A percentile compares a stretch with the other conserved stretches of the same genome.
Evolutionary conservation across 441 rosid species (phyloP).

Genomic region (Syzygium malaccense): DNA sequence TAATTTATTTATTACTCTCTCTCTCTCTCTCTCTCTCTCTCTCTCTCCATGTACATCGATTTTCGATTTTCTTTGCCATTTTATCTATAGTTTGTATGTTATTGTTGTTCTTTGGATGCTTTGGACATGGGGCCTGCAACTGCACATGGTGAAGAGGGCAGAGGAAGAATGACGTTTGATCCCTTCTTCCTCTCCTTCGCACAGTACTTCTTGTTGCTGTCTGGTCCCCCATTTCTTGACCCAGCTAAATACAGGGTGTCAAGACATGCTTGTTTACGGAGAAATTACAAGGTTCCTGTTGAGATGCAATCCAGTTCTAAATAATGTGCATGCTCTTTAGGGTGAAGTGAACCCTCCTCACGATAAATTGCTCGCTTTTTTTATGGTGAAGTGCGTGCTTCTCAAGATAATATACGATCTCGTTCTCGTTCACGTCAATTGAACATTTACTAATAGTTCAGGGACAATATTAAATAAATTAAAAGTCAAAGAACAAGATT

Average conservation of each 20-base stretch:
- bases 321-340: neutral
- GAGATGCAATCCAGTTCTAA: neutral
- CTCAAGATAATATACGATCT: too few species aligned
- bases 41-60: too few species aligned
- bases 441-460: too few species aligned
- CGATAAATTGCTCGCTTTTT: too few species aligned
- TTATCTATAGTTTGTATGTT: too few species aligned
- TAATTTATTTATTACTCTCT: too few species aligned
- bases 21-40: too few species aligned
- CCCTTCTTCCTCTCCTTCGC: neutral
- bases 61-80: neutral
- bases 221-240: neutral
- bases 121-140: neutral
- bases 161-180: neutral
- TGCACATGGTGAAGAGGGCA: neutral
- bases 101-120: neutral
- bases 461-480: accelerated
- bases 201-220: neutral
- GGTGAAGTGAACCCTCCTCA: neutral
- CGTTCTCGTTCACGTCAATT: too few species aligned
- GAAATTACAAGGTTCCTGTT: neutral
- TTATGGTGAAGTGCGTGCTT: too few species aligned
- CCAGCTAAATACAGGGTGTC: neutral
- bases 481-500: too few species aligned
- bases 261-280: neutral